These are phyloP conservation scores for Ogataea glucozyma DNA, from an alignment of 805 yeast species.

Conservation along the genomic window DNA sequence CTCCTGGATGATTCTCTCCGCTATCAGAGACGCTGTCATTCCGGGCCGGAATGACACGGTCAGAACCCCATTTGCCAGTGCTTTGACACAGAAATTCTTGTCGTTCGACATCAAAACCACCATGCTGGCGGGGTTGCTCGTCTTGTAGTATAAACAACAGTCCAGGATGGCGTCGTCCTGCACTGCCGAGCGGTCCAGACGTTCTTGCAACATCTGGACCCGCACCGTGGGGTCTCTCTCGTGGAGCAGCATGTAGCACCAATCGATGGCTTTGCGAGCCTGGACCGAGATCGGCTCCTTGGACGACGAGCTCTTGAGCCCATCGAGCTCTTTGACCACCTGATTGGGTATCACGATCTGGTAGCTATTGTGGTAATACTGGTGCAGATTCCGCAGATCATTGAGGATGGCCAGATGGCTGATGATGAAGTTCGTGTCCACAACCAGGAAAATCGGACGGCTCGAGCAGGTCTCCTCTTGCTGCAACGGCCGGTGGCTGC, in stretches of 20 bases:
- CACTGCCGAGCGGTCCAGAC: conserved; percentile 41
- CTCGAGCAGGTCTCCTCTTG: not conserved
- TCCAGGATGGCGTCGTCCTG: conserved; percentile 87
- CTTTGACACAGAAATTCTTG: conserved; percentile 77
- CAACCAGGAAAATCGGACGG: conserved; percentile 44
- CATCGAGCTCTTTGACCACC: conserved; percentile 80
- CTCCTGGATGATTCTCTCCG: conserved; percentile 41
- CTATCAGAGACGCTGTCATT: conserved; percentile 48
- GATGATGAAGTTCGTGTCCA: conserved; percentile 83
- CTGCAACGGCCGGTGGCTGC: no score
- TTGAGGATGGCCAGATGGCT: conserved; percentile 65
- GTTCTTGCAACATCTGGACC: conserved; percentile 65
- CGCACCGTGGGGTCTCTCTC: conserved; percentile 48
- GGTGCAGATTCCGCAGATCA: conserved; percentile 44
- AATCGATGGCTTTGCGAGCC: conserved; percentile 71
- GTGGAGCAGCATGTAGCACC: conserved; percentile 69
- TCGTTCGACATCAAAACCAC: conserved; percentile 79
- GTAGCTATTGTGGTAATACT: conserved; percentile 42
- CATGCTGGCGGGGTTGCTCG: conserved; percentile 34
- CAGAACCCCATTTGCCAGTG: conserved; percentile 61
- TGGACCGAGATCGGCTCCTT: conserved; percentile 37
- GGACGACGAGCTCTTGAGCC: conserved; percentile 57
- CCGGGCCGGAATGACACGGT: conserved; percentile 57
- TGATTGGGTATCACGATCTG: conserved; percentile 65
- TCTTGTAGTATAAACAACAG: conserved; percentile 69